phyloP scores from a whole-genome alignment of 2,329 filamentous ascomycete species.

The Exophiala sp. region DNA sequence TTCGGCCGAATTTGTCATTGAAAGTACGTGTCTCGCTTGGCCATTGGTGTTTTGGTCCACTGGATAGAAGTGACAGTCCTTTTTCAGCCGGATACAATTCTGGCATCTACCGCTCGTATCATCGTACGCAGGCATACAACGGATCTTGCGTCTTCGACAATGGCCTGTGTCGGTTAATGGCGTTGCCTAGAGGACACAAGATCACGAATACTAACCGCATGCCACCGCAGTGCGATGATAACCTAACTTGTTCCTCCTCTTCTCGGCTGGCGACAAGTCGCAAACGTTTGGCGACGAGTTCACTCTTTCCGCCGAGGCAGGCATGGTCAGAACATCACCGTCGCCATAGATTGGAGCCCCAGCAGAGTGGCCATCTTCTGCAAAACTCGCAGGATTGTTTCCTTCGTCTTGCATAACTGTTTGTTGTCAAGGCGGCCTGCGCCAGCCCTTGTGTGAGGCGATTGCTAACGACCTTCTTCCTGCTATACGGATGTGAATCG shows the following conservation, averaged over 20 bases:
- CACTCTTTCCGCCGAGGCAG: slow-evolving; percentile 35
- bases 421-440: slow-evolving; percentile 2
- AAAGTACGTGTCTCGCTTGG: slow-evolving; percentile 44
- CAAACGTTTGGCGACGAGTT: slow-evolving; percentile 46
- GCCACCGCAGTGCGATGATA: slow-evolving; percentile 94
- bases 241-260: slow-evolving; percentile 82
- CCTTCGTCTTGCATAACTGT: slow-evolving; percentile 20
- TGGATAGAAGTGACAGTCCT: slow-evolving; percentile 86
- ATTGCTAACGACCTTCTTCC: no score
- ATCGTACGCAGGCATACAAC: slow-evolving; percentile 71
- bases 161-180: slow-evolving; percentile 56
- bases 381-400: slow-evolving; percentile 7
- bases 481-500: no score
- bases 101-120: slow-evolving; percentile 72
- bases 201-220: slow-evolving; percentile 65
- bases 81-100: slow-evolving; percentile 90
- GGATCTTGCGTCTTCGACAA: slow-evolving; percentile 86
- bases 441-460: no score
- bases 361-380: slow-evolving; percentile 4
- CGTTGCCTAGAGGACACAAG: background rate
- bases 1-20: slow-evolving; percentile 40
- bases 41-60: slow-evolving; percentile 66
- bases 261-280: slow-evolving; percentile 50
- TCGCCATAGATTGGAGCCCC: background rate
- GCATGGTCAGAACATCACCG: slow-evolving; percentile 15